These are phyloP conservation scores for Penicillium sp. DNA, from an alignment of 2,329 filamentous ascomycete genomes.

Conservation along the genomic window DNA sequence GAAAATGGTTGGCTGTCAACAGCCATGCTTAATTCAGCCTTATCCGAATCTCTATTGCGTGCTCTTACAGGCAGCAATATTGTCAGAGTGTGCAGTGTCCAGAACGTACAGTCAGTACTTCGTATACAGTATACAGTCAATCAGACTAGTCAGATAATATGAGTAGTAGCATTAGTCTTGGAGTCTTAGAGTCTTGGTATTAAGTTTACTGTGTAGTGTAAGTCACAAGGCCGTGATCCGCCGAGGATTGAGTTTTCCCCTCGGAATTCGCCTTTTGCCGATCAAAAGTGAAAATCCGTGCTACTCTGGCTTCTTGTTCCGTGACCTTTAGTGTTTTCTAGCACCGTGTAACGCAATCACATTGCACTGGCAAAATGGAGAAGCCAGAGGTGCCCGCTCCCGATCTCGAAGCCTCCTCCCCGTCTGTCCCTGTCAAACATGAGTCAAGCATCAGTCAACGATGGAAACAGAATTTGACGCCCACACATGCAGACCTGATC, in stretches of 20 bases:
- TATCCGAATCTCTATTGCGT: conserved; percentile 10
- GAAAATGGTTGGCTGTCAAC: not conserved
- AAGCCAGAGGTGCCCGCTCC: conserved; percentile 13
- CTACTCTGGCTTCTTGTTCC: not conserved
- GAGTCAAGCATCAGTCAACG: conserved; percentile 19
- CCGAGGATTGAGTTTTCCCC: conserved; percentile 1
- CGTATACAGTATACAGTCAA: too few relatives aligned
- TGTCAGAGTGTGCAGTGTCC: too few relatives aligned
- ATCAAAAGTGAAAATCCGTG: conserved; percentile 1
- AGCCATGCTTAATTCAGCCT: conserved; percentile 7
- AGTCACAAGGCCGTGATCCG: not conserved
- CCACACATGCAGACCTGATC: conserved; percentile 38
- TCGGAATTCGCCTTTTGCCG: conserved; percentile 7
- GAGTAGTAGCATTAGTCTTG: not conserved
- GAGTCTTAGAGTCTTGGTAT: not conserved
- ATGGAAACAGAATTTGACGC: conserved; percentile 33
- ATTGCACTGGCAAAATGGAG: conserved; percentile 16
- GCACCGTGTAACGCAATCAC: not conserved
- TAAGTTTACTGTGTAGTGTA: not conserved
- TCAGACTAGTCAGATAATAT: too few relatives aligned
- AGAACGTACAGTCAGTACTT: too few relatives aligned
- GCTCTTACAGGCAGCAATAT: conserved; percentile 7
- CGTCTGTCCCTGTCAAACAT: conserved; percentile 5
- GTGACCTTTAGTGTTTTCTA: not conserved
- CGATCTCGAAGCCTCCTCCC: conserved; percentile 22